phyloP scores from a whole-genome alignment of 2,329 filamentous ascomycete genomes.

The Colletotrichum brevisporum region DNA sequence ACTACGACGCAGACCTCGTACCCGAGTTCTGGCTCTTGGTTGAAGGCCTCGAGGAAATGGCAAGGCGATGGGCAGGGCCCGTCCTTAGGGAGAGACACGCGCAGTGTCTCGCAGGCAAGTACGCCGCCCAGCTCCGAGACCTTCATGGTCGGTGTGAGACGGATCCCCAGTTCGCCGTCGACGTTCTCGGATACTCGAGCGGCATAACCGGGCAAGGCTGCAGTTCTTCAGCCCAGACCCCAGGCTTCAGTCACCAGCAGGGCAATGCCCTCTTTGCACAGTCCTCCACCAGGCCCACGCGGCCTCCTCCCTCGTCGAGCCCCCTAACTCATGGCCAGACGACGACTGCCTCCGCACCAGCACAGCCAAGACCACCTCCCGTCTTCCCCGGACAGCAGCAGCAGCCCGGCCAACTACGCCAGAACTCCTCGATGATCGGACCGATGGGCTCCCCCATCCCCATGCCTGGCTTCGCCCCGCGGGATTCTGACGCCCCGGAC shows the following conservation, averaged over 20 bases:
- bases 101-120: constrained; percentile 43
- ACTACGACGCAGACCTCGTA: constrained; percentile 42
- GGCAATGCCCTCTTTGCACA: constrained; percentile 25
- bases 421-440: constrained; percentile 19
- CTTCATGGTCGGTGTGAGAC: constrained; percentile 38
- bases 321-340: background rate
- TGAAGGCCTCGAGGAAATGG: constrained; percentile 48
- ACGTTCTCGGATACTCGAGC: constrained; percentile 43
- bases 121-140: constrained; percentile 40
- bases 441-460: constrained; percentile 25
- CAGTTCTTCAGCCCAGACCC: constrained; percentile 26
- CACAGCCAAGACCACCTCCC: constrained; percentile 13
- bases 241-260: constrained; percentile 31
- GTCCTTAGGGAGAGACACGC: constrained; percentile 19
- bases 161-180: constrained; percentile 35
- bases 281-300: background rate
- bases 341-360: background rate
- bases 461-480: constrained; percentile 16
- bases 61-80: constrained; percentile 46
- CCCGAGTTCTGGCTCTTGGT: constrained; percentile 49
- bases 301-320: background rate
- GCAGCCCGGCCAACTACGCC: constrained; percentile 12
- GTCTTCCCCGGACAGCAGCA: constrained; percentile 15
- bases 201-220: constrained; percentile 27
- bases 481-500: constrained; percentile 40